phyloP scores from a whole-genome alignment of 768 basidiomycete genomes.

The Astraeus odoratus region DNA sequence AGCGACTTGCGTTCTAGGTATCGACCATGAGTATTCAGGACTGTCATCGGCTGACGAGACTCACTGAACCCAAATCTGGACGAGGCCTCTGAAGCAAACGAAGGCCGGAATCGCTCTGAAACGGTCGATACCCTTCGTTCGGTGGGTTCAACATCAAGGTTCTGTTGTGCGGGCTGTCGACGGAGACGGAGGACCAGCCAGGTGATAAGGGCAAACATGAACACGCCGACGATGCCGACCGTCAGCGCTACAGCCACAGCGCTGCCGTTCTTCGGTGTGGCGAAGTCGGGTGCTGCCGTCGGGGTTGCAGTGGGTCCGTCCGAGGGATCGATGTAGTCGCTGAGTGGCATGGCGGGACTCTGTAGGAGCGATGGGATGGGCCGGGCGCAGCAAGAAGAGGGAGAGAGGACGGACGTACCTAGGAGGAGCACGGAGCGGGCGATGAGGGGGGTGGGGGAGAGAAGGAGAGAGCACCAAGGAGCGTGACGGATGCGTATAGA shows the following conservation, averaged over 20 bases:
- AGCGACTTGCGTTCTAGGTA: conserved; percentile 19
- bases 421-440: no score
- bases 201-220: conserved; percentile 18
- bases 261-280: conserved; percentile 8
- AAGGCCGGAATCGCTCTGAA: conserved; percentile 15
- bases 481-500: background rate
- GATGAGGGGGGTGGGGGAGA: no score
- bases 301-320: conserved; percentile 2
- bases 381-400: no score
- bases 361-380: no score
- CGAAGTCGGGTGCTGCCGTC: conserved; percentile 11
- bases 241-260: conserved; percentile 21
- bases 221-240: conserved; percentile 18
- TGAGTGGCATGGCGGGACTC: conserved; percentile 8
- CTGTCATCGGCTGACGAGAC: background rate
- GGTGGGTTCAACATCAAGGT: conserved; percentile 1
- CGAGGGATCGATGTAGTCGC: conserved; percentile 1
- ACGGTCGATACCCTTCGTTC: conserved; percentile 2
- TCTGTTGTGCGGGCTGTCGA: background rate
- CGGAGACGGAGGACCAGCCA: conserved; percentile 23
- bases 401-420: no score
- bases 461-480: background rate
- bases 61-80: conserved; percentile 24
- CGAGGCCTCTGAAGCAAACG: conserved; percentile 19
- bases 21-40: no score